These are phyloP conservation scores for Neonectria faginata DNA, from an alignment of 2,329 filamentous ascomycete species.

Conservation along the genomic window DNA sequence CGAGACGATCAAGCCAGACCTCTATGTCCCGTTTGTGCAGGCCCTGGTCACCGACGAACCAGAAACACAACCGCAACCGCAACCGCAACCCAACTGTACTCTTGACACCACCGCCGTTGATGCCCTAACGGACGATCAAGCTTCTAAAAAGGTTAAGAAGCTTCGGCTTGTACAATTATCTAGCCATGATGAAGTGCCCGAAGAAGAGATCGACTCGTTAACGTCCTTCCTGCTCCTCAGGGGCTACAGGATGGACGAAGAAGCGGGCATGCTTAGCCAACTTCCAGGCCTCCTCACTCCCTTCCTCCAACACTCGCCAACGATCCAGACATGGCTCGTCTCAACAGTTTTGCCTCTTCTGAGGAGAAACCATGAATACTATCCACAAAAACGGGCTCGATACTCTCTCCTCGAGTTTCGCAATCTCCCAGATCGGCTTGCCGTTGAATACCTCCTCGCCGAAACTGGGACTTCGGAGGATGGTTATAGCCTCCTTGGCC, in stretches of 20 bases:
- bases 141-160: conserved; percentile 71
- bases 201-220: conserved; percentile 66
- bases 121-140: conserved; percentile 71
- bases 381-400: conserved; percentile 61
- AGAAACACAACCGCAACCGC: conserved; percentile 57
- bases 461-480: conserved; percentile 61
- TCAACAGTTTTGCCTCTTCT: conserved; percentile 76
- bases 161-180: conserved; percentile 71
- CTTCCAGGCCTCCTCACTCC: conserved; percentile 75
- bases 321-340: conserved; percentile 75
- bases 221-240: conserved; percentile 75
- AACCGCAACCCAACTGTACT: conserved; percentile 55
- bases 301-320: conserved; percentile 72
- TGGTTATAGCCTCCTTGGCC: conserved; percentile 60
- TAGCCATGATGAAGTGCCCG: conserved; percentile 59
- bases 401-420: conserved; percentile 74
- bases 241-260: conserved; percentile 75
- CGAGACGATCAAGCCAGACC: conserved; percentile 72
- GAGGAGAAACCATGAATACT: conserved; percentile 77
- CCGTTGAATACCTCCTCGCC: conserved; percentile 71
- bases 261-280: conserved; percentile 78
- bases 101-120: conserved; percentile 69
- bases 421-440: conserved; percentile 67
- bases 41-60: conserved; percentile 65
- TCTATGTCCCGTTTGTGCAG: conserved; percentile 71